Base-by-base conservation (phyloP, 1,284 basidiomycete species). In the Boletus sp. region DNA sequence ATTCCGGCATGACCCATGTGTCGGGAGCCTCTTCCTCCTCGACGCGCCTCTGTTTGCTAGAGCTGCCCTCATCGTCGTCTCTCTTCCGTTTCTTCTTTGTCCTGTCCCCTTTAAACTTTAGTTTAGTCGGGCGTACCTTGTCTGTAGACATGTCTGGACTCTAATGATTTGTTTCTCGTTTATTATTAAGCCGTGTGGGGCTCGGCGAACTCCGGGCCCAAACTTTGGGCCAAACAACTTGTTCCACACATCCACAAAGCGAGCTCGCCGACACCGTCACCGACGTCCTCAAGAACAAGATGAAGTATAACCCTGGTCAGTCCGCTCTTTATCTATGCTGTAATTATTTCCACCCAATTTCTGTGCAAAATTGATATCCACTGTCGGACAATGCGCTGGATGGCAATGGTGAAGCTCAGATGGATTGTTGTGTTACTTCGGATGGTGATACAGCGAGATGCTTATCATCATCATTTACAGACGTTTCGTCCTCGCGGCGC, bases 91-190 rank as follows among this genome's bases (percentile, higher is more conserved):
- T 92, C 74, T 87, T 88, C 69, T 81, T 85, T 8, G 73, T 66
- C 65, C 90, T 91, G 41, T 93, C 91, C 10, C 90, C 90, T 64
- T 93, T 93, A 70, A 93, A 93, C 58, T 83, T 89, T 52, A 91
- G 78, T 60, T 84, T 88, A 10, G 78, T 79, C 2, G 84, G 75
- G 49, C 81, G 80, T 17, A 80, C 71, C 62, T 78, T 78, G 44
- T 76, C 69, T 13, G 72, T 60, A 48, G 58, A 50, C 60, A 67
- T 66, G 42, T 43, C 26, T 23, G 32, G 16, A 26, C 25, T 26
- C 5, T 5, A 9, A 9, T 26, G 25, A 26, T 9, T 26, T 26
- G 25, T 9, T 6, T 9, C 25, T n/a, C n/a, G n/a, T n/a, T n/a
- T n/a, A n/a, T 8, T 10, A 14, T 4, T 29, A 14, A 29, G 13